Conservation (phyloP, 345 rosid genomes). For the Triadica sebifera region DNA sequence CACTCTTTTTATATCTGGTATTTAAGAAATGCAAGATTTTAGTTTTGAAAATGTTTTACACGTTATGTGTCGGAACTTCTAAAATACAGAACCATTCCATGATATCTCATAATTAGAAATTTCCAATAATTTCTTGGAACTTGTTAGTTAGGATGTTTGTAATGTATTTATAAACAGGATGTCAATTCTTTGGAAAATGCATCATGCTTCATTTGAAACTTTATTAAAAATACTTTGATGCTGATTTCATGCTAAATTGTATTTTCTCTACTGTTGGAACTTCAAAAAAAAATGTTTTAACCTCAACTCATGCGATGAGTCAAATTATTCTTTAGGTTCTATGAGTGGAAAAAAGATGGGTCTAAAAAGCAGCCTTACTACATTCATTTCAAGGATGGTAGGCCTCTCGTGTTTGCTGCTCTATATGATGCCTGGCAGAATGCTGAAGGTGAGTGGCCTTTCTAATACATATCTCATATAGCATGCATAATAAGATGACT, state of each 20-base stretch:
- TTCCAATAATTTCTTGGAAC: background rate
- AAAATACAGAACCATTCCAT: background rate
- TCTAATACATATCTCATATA: background rate
- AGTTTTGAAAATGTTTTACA: conserved; percentile 10
- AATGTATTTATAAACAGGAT: background rate
- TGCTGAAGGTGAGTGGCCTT: conserved; percentile 51
- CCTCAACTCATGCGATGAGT: conserved; percentile 4
- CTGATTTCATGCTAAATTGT: background rate
- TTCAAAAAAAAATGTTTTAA: background rate
- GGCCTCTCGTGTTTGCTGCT: conserved; percentile 89
- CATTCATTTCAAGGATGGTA: conserved; percentile 76
- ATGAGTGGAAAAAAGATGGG: conserved; percentile 95
- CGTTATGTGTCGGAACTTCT: background rate
- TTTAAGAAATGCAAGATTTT: background rate
- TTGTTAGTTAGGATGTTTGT: background rate
- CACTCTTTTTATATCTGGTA: background rate
- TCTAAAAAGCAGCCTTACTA: conserved; percentile 88
- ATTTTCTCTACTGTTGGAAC: background rate
- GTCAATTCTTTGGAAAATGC: background rate
- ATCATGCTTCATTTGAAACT: background rate
- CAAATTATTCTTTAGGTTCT: conserved; percentile 51
- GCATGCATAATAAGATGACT: background rate
- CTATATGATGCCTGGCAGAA: conserved; percentile 82
- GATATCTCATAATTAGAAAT: background rate
- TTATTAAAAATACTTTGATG: background rate